Percentiles rank a stretch among this genome's conserved stretches.
Conservation (phyloP, 257 asterid genomes). For the Solanum pennellii region DNA sequence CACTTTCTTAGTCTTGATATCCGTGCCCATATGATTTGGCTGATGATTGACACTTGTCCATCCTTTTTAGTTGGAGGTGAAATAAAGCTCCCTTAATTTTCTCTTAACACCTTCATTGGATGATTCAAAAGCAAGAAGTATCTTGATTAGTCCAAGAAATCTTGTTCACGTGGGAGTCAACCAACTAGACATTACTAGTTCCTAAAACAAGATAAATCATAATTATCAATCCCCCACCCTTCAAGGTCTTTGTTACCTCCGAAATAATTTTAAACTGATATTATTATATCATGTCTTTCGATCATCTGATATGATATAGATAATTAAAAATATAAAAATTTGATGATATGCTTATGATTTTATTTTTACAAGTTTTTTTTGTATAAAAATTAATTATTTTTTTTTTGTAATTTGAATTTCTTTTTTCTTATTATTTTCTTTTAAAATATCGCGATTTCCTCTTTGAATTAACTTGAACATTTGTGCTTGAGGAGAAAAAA, state of each 20-base stretch:
- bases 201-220: neutral
- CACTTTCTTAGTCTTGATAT: neutral
- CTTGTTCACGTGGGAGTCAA: constrained; percentile 10
- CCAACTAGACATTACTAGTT: neutral
- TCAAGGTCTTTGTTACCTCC: neutral
- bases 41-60: constrained; percentile 25
- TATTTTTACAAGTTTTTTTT: too few species aligned
- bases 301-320: too few species aligned
- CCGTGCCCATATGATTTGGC: constrained; percentile 1
- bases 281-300: too few species aligned
- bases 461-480: neutral
- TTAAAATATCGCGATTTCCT: neutral
- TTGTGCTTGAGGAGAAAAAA: neutral
- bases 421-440: too few species aligned
- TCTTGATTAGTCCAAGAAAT: constrained; percentile 1
- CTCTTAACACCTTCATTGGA: neutral
- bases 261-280: too few species aligned
- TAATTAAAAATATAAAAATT: too few species aligned
- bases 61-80: constrained; percentile 1
- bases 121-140: neutral
- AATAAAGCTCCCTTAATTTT: neutral
- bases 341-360: too few species aligned
- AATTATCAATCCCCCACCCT: neutral
- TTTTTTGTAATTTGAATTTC: too few species aligned
- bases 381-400: too few species aligned